phyloP scores from a whole-genome alignment of 768 basidiomycete species.

The Tylopilus balloui region DNA sequence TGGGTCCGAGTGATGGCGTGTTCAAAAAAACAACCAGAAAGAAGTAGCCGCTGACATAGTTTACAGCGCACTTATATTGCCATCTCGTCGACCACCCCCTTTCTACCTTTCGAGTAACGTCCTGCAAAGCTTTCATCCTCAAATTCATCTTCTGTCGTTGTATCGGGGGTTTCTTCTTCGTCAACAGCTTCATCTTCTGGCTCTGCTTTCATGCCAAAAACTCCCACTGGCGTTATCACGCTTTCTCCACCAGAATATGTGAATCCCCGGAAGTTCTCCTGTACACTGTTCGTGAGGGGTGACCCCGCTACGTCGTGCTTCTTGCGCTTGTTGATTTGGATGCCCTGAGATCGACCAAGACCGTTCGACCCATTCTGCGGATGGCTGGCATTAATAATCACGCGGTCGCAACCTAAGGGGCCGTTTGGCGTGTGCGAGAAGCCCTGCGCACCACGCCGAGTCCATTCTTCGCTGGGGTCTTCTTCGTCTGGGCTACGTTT shows the following conservation, averaged over 20 bases:
- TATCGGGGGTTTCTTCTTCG: conserved; percentile 45
- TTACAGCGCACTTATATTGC: conserved; percentile 24
- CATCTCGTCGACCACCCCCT: conserved; percentile 36
- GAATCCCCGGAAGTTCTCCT: conserved; percentile 96
- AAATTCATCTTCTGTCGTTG: conserved; percentile 72
- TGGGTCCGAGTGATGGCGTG: conserved; percentile 16
- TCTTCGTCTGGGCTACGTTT: conserved; percentile 44
- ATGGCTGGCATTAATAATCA: conserved; percentile 11
- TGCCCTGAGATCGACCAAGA: conserved; percentile 29
- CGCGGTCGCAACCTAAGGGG: conserved; percentile 62
- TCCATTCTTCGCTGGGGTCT: conserved; percentile 66
- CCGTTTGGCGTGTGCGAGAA: conserved; percentile 65
- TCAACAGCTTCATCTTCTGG: conserved; percentile 42
- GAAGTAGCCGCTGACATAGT: conserved; percentile 10
- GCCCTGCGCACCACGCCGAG: conserved; percentile 30
- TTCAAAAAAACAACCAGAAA: conserved; percentile 4
- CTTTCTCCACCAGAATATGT: conserved; percentile 79
- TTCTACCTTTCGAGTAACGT: conserved; percentile 61
- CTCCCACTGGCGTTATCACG: conserved; percentile 43
- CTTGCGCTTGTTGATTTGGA: conserved; percentile 51
- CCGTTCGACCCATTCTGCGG: conserved; percentile 18
- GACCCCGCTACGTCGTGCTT: conserved; percentile 45
- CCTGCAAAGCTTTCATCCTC: conserved; percentile 66
- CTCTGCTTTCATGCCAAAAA: conserved; percentile 30
- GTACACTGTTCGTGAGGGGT: conserved; percentile 86